These are phyloP conservation scores for Glarea lozoyensis DNA, from an alignment of 495 filamentous ascomycete species.

Conservation along the genomic window DNA sequence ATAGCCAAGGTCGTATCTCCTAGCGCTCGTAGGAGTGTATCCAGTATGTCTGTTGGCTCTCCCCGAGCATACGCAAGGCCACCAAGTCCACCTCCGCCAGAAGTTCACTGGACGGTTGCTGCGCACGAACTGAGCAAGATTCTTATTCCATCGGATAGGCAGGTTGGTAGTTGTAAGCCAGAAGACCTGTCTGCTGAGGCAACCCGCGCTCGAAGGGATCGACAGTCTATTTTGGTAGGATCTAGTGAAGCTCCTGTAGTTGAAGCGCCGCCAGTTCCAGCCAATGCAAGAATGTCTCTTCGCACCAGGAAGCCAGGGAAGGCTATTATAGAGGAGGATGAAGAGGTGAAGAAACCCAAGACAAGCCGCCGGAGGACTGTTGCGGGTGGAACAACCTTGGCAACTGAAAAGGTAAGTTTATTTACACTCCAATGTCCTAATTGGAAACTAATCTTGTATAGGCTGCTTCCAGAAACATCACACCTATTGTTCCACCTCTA, in stretches of 20 bases:
- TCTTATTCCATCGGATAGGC: slow-evolving; percentile 64
- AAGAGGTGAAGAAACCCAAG: slow-evolving; percentile 42
- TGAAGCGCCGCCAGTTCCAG: slow-evolving; percentile 24
- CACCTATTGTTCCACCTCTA: slow-evolving; percentile 25
- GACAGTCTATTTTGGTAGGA: slow-evolving; percentile 41
- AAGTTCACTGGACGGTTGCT: slow-evolving; percentile 76
- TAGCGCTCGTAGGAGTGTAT: slow-evolving; percentile 42
- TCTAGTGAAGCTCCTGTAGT: slow-evolving; percentile 22
- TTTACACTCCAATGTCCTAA: no score
- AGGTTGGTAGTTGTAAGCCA: slow-evolving; percentile 61
- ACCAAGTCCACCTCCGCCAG: slow-evolving; percentile 52
- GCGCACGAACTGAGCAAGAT: slow-evolving; percentile 72
- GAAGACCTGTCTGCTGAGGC: slow-evolving; percentile 68
- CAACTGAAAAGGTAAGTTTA: slow-evolving; percentile 34
- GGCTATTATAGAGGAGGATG: slow-evolving; percentile 39
- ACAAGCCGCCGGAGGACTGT: slow-evolving; percentile 59
- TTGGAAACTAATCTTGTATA: no score
- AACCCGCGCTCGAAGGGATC: slow-evolving; percentile 49
- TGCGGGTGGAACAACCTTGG: slow-evolving; percentile 40
- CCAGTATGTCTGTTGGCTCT: slow-evolving; percentile 26
- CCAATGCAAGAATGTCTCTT: slow-evolving; percentile 56
- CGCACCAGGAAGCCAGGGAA: slow-evolving; percentile 56
- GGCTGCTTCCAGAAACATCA: slow-evolving; percentile 20
- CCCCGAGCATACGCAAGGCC: slow-evolving; percentile 19
- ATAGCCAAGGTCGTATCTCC: slow-evolving; percentile 59